phyloP scores from a whole-genome alignment of 805 yeast species.

The Komagataella ulmi region DNA sequence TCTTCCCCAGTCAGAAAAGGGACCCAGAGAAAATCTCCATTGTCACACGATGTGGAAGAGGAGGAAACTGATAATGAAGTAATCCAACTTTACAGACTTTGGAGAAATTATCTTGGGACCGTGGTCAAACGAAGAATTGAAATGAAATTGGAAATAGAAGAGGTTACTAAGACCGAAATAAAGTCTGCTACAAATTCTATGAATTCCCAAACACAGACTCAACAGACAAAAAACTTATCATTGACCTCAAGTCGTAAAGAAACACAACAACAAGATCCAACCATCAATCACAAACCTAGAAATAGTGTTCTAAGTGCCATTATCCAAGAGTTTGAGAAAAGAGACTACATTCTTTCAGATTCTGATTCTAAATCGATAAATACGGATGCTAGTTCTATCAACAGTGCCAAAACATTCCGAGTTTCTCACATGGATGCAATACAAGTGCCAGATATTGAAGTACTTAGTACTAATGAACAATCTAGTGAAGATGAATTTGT shows the following conservation, averaged over 20 bases:
- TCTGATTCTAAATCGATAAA: background rate
- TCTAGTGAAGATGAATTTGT: background rate
- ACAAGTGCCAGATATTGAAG: background rate
- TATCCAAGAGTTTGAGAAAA: background rate
- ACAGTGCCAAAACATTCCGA: background rate
- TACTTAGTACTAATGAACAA: background rate
- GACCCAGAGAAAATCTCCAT: background rate
- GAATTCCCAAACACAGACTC: background rate
- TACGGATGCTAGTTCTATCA: background rate
- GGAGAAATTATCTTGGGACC: slow-evolving; percentile 15
- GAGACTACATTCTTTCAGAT: background rate
- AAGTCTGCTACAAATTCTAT: background rate
- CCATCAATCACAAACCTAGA: background rate
- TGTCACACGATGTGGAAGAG: background rate
- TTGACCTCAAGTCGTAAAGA: background rate
- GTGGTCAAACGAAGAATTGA: slow-evolving; percentile 13
- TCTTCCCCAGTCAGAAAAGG: background rate
- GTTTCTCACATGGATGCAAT: background rate
- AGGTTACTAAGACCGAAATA: slow-evolving; percentile 1
- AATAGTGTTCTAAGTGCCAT: background rate
- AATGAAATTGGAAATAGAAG: slow-evolving; percentile 14
- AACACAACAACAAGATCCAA: background rate
- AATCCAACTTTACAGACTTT: slow-evolving; percentile 4
- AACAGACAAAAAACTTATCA: background rate
- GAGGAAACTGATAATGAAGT: background rate